A percentile compares a stretch with the other conserved stretches of the same genome.
Evolutionary conservation across 1,284 basidiomycete species (phyloP).

Genomic region (Baeospora myosura): DNA sequence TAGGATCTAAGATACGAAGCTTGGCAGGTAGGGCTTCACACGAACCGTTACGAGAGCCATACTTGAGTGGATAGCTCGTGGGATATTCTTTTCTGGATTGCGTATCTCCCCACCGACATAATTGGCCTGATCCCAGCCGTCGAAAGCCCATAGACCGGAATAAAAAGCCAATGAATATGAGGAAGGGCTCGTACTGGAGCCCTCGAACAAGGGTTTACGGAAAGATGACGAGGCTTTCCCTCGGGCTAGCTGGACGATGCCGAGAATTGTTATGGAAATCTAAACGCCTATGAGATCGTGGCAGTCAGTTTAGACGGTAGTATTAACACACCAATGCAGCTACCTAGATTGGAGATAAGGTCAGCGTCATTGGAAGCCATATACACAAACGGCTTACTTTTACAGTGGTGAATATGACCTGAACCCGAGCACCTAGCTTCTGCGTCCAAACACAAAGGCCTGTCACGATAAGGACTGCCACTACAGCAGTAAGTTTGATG

Average conservation of each 20-base stretch:
- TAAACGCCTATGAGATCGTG: slow-evolving; percentile 25
- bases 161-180: slow-evolving; percentile 91
- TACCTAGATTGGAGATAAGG: slow-evolving; percentile 31
- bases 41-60: neutral
- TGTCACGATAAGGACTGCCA: slow-evolving; percentile 69
- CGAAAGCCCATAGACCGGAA: slow-evolving; percentile 92
- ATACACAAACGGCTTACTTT: slow-evolving; percentile 49
- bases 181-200: slow-evolving; percentile 72
- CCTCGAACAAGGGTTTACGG: slow-evolving; percentile 60
- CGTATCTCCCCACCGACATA: slow-evolving; percentile 92
- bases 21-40: neutral
- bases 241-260: slow-evolving; percentile 64
- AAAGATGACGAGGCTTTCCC: slow-evolving; percentile 64
- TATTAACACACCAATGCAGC: slow-evolving; percentile 43
- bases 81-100: slow-evolving; percentile 80
- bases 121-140: slow-evolving; percentile 89
- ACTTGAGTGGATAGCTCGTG: slow-evolving; percentile 82
- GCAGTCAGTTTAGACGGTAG: slow-evolving; percentile 2
- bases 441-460: slow-evolving; percentile 74
- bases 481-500: slow-evolving; percentile 81
- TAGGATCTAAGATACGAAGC: neutral
- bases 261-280: slow-evolving; percentile 66
- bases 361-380: slow-evolving; percentile 1
- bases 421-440: slow-evolving; percentile 74
- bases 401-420: slow-evolving; percentile 80